These are phyloP conservation scores for Colletotrichum tofieldiae DNA, from an alignment of 2,329 filamentous ascomycete genomes.

Conservation along the genomic window DNA sequence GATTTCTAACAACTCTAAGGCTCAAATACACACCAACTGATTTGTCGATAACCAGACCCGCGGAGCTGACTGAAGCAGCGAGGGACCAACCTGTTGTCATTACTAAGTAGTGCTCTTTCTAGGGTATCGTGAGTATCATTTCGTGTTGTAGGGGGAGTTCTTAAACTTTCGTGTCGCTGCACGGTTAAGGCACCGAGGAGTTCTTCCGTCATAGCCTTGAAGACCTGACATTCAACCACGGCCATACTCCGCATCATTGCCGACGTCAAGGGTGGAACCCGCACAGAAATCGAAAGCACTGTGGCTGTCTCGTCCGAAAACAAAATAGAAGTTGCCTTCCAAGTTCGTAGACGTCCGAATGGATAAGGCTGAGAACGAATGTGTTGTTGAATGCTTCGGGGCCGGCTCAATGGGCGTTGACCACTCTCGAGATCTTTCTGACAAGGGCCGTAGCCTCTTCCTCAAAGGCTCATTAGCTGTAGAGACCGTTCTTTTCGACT, in stretches of 20 bases:
- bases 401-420: neutral
- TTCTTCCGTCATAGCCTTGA: neutral
- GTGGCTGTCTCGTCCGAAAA: slow-evolving; percentile 9
- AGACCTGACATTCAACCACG: neutral
- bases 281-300: neutral
- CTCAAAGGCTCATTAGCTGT: neutral
- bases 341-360: neutral
- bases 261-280: neutral
- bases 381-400: neutral
- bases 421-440: neutral
- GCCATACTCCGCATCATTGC: neutral
- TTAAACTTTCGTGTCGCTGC: no score
- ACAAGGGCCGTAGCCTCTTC: slow-evolving; percentile 6
- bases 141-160: neutral
- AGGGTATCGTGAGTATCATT: neutral
- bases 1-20: neutral
- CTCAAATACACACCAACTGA: no score
- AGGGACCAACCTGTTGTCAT: neutral
- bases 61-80: neutral
- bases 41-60: neutral
- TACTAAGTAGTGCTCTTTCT: neutral
- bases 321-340: neutral
- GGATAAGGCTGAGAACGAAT: neutral
- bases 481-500: neutral
- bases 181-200: neutral